These are phyloP conservation scores for Aspergillus luchuensis DNA, from an alignment of 2,329 filamentous ascomycete genomes.

Conservation along the genomic window DNA sequence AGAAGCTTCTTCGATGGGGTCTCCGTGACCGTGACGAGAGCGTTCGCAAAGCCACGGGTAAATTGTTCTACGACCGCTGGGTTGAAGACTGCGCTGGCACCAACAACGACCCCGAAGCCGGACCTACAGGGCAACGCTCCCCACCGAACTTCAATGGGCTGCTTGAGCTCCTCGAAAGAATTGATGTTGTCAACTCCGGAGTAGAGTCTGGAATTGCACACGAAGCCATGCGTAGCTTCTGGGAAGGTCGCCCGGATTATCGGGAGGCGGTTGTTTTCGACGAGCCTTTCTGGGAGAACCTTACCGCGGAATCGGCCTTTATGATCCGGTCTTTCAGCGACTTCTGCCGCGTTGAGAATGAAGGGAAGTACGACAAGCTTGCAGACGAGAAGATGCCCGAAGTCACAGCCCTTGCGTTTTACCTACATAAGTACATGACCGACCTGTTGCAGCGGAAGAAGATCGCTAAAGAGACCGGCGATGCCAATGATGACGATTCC, in stretches of 20 bases:
- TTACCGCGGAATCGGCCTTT: constrained; percentile 80
- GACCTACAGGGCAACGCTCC: constrained; percentile 51
- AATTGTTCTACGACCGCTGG: constrained; percentile 93
- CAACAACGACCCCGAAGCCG: constrained; percentile 60
- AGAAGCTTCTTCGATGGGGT: constrained; percentile 94
- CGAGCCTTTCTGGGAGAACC: constrained; percentile 49
- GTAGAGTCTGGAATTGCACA: constrained; percentile 86
- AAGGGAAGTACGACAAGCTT: constrained; percentile 72
- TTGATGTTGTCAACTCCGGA: constrained; percentile 88
- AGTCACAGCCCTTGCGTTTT: constrained; percentile 86
- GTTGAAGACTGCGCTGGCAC: constrained; percentile 88
- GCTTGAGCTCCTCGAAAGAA: constrained; percentile 86
- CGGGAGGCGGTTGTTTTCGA: constrained; percentile 49
- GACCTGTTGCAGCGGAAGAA: constrained; percentile 47
- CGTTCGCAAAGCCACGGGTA: constrained; percentile 86
- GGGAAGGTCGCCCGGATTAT: constrained; percentile 77
- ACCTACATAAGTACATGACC: constrained; percentile 77
- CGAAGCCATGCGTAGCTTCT: constrained; percentile 94
- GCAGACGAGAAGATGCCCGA: constrained; percentile 94
- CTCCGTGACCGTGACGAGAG: constrained; percentile 91
- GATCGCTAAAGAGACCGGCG: constrained; percentile 51
- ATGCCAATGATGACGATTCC: constrained; percentile 75
- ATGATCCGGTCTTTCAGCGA: constrained; percentile 92
- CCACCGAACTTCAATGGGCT: constrained; percentile 78
- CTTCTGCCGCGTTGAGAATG: constrained; percentile 75